These are phyloP conservation scores for sunflower (Helianthus annuus) DNA, from an alignment of 129 eudicot genomes.

Conservation along the genomic window DNA sequence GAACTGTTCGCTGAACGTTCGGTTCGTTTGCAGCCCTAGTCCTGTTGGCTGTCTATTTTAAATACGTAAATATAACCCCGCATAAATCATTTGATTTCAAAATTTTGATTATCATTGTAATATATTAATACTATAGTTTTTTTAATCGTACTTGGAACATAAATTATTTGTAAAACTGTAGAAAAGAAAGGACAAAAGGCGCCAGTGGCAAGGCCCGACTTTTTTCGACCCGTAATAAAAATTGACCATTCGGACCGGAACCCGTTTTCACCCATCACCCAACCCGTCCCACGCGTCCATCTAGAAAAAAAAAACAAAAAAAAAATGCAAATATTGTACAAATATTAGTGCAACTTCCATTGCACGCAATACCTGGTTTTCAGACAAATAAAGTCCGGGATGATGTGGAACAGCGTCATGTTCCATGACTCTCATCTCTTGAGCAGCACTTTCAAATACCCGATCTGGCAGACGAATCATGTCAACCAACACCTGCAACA, in stretches of 20 bases:
- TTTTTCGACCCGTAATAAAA: neutral
- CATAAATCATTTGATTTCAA: neutral
- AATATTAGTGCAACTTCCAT: neutral
- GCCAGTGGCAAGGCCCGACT: neutral
- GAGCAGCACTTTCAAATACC: conserved; percentile 96
- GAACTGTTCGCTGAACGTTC: too few relatives aligned
- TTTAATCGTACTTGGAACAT: neutral
- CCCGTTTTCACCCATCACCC: neutral
- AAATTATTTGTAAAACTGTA: neutral
- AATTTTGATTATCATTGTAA: neutral
- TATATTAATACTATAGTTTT: neutral
- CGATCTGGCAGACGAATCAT: conserved; percentile 93
- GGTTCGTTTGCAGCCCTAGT: too few relatives aligned
- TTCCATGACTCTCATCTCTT: conserved; percentile 90
- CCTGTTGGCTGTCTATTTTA: neutral
- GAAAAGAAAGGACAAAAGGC: neutral
- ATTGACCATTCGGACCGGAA: too few relatives aligned
- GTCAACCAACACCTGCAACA: conserved; percentile 76
- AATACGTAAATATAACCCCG: neutral
- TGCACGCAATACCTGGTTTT: conserved; percentile 56
- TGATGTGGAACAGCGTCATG: conserved; percentile 81
- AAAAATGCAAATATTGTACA: neutral
- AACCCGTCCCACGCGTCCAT: neutral
- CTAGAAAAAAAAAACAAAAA: too few relatives aligned
- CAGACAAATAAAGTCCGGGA: conserved; percentile 84